These are phyloP conservation scores for Exobasidium cylindrosporum DNA, from an alignment of 1,284 basidiomycete genomes.

Conservation along the genomic window DNA sequence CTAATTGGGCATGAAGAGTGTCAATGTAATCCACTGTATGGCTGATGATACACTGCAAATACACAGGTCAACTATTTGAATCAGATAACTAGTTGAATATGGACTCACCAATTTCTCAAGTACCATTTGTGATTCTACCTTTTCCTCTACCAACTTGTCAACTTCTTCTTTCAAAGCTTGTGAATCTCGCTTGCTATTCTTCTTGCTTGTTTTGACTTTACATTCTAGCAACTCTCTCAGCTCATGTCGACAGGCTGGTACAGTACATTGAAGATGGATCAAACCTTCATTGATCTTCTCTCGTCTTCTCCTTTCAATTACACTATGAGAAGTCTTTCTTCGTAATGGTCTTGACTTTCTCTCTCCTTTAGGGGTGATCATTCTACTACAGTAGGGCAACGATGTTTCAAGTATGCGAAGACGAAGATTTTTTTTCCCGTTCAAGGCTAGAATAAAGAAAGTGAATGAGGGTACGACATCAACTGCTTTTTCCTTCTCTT, in stretches of 20 bases:
- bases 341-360: constrained; percentile 38
- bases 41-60: constrained; percentile 39
- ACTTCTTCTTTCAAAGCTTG: constrained; percentile 8
- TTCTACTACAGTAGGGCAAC: too few species aligned
- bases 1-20: constrained; percentile 28
- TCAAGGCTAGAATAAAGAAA: too few species aligned
- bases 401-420: too few species aligned
- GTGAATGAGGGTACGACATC: too few species aligned
- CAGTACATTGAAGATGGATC: constrained; percentile 37
- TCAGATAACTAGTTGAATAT: too few species aligned
- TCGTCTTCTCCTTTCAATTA: constrained; percentile 50
- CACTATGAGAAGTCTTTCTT: constrained; percentile 52
- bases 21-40: constrained; percentile 42
- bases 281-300: constrained; percentile 56
- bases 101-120: constrained; percentile 44
- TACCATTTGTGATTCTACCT: constrained; percentile 34
- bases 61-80: neutral
- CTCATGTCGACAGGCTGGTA: constrained; percentile 50
- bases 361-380: too few species aligned
- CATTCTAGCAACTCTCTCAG: constrained; percentile 37
- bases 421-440: too few species aligned
- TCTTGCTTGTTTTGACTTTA: constrained; percentile 1
- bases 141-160: constrained; percentile 22
- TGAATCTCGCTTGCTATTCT: neutral
- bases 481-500: too few species aligned